Evolutionary conservation across 2,329 filamentous ascomycete genomes (phyloP).

Genomic region (Trichocomaceae sp.): DNA sequence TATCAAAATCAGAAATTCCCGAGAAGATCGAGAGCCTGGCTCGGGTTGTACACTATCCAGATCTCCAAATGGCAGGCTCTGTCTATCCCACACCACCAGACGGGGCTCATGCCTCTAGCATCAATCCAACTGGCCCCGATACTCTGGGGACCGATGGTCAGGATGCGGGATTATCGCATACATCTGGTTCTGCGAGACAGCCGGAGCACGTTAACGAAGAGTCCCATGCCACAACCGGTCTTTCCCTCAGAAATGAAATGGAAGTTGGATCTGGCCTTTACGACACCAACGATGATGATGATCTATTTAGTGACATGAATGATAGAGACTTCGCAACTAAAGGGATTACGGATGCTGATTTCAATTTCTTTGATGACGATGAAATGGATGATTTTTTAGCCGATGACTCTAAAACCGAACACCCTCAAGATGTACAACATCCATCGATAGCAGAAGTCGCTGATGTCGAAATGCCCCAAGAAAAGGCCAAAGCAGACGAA

Average conservation of each 20-base stretch:
- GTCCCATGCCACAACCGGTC: conserved; percentile 13
- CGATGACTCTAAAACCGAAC: not conserved
- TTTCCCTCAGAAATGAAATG: conserved; percentile 20
- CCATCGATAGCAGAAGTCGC: not conserved
- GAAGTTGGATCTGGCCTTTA: conserved; percentile 36
- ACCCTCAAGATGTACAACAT: conserved; percentile 1
- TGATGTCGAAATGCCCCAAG: conserved; percentile 13
- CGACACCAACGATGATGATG: conserved; percentile 43
- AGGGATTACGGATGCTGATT: conserved; percentile 56
- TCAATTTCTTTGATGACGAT: conserved; percentile 56
- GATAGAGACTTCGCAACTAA: conserved; percentile 48
- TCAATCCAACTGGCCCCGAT: conserved; percentile 26
- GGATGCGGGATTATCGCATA: conserved; percentile 19
- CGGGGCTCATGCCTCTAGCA: conserved; percentile 31
- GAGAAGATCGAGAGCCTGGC: conserved; percentile 35
- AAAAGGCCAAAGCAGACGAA: conserved; percentile 7
- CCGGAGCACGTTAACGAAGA: conserved; percentile 11
- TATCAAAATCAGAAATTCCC: conserved; percentile 20
- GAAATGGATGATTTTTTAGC: conserved; percentile 12
- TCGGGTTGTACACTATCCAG: conserved; percentile 32
- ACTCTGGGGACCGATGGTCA: conserved; percentile 24
- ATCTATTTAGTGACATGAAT: conserved; percentile 54
- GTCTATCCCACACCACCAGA: conserved; percentile 52
- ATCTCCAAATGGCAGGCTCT: conserved; percentile 36
- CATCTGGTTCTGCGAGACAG: conserved; percentile 13